Conservation (phyloP, 495 filamentous ascomycete genomes). For the Aspergillus biplanus region DNA sequence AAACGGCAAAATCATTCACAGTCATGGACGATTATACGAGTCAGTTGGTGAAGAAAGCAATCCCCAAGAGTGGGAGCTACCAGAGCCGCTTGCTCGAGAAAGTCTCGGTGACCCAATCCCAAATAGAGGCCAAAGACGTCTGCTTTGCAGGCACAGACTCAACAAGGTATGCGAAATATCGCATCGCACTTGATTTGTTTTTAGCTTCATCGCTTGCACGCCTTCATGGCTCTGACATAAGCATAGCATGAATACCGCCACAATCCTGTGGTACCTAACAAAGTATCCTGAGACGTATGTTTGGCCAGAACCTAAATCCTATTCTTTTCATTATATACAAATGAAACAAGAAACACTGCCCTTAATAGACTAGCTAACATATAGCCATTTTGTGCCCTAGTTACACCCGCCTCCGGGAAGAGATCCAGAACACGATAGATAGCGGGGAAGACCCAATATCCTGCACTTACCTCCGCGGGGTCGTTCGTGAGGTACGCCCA, state of each 20-base stretch:
- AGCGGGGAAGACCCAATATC: slow-evolving; percentile 34
- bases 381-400: slow-evolving; percentile 20
- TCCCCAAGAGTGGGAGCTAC: slow-evolving; percentile 42
- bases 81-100: slow-evolving; percentile 49
- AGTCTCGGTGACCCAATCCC: slow-evolving; percentile 42
- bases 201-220: too few species aligned
- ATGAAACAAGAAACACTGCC: too few species aligned
- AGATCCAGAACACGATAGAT: slow-evolving; percentile 30
- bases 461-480: slow-evolving; percentile 45
- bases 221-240: too few species aligned
- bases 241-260: slow-evolving; percentile 46
- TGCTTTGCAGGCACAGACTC: slow-evolving; percentile 47
- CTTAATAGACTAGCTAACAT: slow-evolving; percentile 1
- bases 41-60: slow-evolving; percentile 31
- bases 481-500: slow-evolving; percentile 38
- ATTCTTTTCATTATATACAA: background rate
- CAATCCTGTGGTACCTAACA: slow-evolving; percentile 44
- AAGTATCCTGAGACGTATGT: slow-evolving; percentile 47
- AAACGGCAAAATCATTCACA: slow-evolving; percentile 33
- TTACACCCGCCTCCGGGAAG: slow-evolving; percentile 38
- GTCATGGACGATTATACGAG: slow-evolving; percentile 44
- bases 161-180: slow-evolving; percentile 19
- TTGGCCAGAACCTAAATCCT: background rate
- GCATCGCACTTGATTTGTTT: too few species aligned
- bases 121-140: slow-evolving; percentile 47